These are phyloP conservation scores for Zygnema cylindricum DNA, from an alignment of 139 green algal genomes.

Conservation along the genomic window DNA sequence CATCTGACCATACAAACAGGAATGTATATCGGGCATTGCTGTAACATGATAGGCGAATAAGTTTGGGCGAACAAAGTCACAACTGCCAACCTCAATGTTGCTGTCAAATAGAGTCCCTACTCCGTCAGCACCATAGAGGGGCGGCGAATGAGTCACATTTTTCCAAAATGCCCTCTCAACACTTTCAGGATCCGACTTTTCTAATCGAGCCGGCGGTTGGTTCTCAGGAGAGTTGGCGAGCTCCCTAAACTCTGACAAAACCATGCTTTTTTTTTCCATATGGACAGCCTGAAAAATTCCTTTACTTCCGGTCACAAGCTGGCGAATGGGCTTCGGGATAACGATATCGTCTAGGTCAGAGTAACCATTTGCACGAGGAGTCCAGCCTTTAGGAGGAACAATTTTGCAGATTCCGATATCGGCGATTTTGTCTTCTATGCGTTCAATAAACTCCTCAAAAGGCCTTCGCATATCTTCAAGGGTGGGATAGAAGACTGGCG, in stretches of 20 bases:
- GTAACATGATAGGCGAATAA: too few relatives aligned
- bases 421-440: constrained; percentile 66
- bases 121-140: constrained; percentile 87
- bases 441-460: constrained; percentile 73
- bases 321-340: constrained; percentile 66
- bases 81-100: constrained; percentile 33
- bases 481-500: constrained; percentile 44
- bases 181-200: constrained; percentile 2
- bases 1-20: too few relatives aligned
- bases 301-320: constrained; percentile 75
- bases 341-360: constrained; percentile 44
- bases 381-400: constrained; percentile 72
- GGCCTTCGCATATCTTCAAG: constrained; percentile 62
- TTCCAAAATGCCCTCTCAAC: constrained; percentile 82
- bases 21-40: too few relatives aligned
- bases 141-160: constrained; percentile 72
- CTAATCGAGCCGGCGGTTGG: not conserved
- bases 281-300: constrained; percentile 79
- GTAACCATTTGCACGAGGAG: constrained; percentile 71
- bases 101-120: constrained; percentile 77
- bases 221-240: constrained; percentile 15
- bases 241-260: constrained; percentile 66
- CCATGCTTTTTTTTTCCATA: constrained; percentile 75
- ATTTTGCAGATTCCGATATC: constrained; percentile 73
- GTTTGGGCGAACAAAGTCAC: too few relatives aligned